Evolutionary conservation across 257 asterid species (phyloP).

Genomic region (Voacanga thouarsii): DNA sequence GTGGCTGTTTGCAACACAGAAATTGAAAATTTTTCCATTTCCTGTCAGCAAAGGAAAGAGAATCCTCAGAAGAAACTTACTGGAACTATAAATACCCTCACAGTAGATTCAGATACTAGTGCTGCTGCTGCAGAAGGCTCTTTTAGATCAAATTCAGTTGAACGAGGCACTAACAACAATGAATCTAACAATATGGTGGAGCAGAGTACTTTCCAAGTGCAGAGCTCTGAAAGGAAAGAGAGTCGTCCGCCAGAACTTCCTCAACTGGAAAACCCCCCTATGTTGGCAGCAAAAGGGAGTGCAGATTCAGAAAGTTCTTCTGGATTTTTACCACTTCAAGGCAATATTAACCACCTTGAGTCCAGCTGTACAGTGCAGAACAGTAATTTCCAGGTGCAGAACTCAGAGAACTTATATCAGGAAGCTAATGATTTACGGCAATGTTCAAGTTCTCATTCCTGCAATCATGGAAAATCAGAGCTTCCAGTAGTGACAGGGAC

Average conservation of each 20-base stretch:
- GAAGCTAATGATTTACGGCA: conserved; percentile 24
- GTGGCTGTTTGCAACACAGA: conserved; percentile 14
- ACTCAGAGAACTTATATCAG: conserved; percentile 20
- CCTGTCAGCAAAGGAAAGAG: conserved; percentile 24
- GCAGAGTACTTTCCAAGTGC: conserved; percentile 14
- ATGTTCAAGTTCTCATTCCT: conserved; percentile 25
- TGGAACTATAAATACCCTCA: conserved; percentile 14
- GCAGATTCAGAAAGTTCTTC: conserved; percentile 19
- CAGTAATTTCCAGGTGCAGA: conserved; percentile 5
- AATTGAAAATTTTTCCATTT: conserved; percentile 13
- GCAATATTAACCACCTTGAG: conserved; percentile 15
- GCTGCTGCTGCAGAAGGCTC: conserved; percentile 23
- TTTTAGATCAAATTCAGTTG: conserved; percentile 17
- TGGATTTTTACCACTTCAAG: conserved; percentile 19
- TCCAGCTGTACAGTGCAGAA: conserved; percentile 8
- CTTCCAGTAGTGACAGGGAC: conserved; percentile 17
- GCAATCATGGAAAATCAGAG: conserved; percentile 12
- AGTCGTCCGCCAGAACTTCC: conserved; percentile 17
- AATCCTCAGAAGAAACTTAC: conserved; percentile 17
- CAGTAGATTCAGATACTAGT: conserved; percentile 14
- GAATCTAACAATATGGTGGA: conserved; percentile 11
- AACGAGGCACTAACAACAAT: conserved; percentile 14
- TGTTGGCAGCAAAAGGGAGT: conserved; percentile 13
- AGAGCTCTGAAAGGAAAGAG: conserved; percentile 19
- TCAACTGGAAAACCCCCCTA: conserved; percentile 13